Evolutionary conservation across 371 early-diverging fungal species (phyloP).

Genomic region (Phascolomyces articulosus): DNA sequence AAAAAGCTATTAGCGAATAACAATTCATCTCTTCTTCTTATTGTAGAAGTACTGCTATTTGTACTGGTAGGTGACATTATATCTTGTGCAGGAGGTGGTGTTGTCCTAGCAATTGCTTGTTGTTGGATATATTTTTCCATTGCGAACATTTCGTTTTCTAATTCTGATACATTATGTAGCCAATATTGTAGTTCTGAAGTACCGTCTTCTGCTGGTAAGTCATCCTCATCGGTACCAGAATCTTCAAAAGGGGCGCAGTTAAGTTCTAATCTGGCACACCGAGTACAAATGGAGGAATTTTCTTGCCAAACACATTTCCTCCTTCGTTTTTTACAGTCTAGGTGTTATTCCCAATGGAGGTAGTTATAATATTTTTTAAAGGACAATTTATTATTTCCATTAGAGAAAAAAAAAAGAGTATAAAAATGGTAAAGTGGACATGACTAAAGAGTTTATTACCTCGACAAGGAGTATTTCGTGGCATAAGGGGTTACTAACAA

Average conservation of each 20-base stretch:
- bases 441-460: no score
- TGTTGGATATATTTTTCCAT: neutral
- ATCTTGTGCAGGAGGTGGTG: neutral
- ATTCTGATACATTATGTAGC: neutral
- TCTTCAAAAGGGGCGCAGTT: slow-evolving; percentile 9
- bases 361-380: no score
- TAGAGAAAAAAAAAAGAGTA: neutral
- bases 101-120: neutral
- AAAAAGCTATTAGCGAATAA: neutral
- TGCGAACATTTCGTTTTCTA: slow-evolving; percentile 4
- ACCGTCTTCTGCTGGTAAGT: slow-evolving; percentile 1
- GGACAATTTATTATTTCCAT: no score
- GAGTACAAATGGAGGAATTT: slow-evolving; percentile 3
- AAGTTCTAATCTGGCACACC: slow-evolving; percentile 7
- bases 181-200: neutral
- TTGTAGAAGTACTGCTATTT: neutral
- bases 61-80: neutral
- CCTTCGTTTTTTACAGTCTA: slow-evolving; percentile 13
- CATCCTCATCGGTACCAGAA: slow-evolving; percentile 4
- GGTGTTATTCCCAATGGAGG: no score
- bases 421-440: neutral
- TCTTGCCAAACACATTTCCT: slow-evolving; percentile 10
- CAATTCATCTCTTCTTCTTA: neutral
- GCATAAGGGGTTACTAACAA: slow-evolving; percentile 6
- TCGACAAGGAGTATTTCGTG: slow-evolving; percentile 12